phyloP scores from a whole-genome alignment of 1,284 basidiomycete species.

The Tilletiaria anomala region DNA sequence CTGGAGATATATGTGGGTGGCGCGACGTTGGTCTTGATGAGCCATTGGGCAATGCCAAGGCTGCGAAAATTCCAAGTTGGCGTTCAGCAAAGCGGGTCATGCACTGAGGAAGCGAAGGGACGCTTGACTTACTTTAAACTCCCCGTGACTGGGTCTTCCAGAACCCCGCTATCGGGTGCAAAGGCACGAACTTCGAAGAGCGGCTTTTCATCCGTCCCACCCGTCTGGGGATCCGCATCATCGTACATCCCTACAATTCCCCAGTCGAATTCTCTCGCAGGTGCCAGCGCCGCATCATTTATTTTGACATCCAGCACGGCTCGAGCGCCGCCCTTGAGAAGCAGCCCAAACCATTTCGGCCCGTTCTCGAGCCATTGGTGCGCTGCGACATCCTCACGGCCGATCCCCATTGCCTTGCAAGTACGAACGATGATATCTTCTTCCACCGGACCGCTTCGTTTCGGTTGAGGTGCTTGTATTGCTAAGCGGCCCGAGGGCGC shows the following conservation, averaged over 20 bases:
- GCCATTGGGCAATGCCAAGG: constrained; percentile 22
- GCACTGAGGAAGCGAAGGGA: not conserved
- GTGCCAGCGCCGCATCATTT: constrained; percentile 1
- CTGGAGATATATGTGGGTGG: constrained; percentile 11
- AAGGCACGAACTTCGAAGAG: constrained; percentile 19
- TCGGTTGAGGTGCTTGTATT: constrained; percentile 16
- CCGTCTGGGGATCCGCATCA: constrained; percentile 4
- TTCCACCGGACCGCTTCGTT: constrained; percentile 11
- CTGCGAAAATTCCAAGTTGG: constrained; percentile 1
- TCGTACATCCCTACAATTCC: constrained; percentile 22
- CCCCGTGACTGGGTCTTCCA: constrained; percentile 29
- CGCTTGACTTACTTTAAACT: constrained; percentile 13
- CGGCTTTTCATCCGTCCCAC: constrained; percentile 2
- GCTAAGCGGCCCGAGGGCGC: constrained; percentile 1
- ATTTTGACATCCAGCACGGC: constrained; percentile 15
- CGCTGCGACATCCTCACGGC: constrained; percentile 7
- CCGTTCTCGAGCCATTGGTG: constrained; percentile 24
- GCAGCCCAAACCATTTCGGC: constrained; percentile 22
- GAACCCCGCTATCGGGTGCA: constrained; percentile 5
- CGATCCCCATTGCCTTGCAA: constrained; percentile 8
- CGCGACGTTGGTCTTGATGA: constrained; percentile 8
- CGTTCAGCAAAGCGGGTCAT: not conserved
- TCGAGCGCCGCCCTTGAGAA: constrained; percentile 8
- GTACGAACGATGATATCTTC: constrained; percentile 5
- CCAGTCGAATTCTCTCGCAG: constrained; percentile 8